Conservation (phyloP, 441 rosid species). For the Gossypium trilobum region DNA sequence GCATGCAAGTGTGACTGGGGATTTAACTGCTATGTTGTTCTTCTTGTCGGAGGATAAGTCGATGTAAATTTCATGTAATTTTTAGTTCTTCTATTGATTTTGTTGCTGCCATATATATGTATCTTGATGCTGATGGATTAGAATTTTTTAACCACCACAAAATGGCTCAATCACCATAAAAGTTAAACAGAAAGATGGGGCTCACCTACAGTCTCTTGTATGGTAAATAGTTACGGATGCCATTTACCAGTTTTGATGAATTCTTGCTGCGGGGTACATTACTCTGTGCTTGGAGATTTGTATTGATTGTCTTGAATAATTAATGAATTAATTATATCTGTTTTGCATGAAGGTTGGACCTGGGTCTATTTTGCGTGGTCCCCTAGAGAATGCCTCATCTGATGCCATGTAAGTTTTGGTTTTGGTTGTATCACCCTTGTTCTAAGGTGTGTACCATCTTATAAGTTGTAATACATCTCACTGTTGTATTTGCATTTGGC, state of each 20-base stretch:
- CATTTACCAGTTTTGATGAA: background rate
- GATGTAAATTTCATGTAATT: background rate
- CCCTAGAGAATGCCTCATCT: constrained; percentile 67
- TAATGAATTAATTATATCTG: constrained; percentile 5
- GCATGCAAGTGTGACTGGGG: background rate
- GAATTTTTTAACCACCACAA: background rate
- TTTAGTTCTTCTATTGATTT: background rate
- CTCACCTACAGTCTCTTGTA: background rate
- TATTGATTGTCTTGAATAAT: constrained; percentile 1
- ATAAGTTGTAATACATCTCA: constrained; percentile 3
- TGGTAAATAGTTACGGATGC: background rate
- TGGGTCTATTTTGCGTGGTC: constrained; percentile 87
- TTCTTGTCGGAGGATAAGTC: background rate
- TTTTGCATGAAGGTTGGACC: constrained; percentile 69
- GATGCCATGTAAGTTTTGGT: constrained; percentile 69
- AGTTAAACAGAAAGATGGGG: background rate
- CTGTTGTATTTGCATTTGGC: constrained; percentile 15
- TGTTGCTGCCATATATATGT: background rate
- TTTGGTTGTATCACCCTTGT: constrained; percentile 3
- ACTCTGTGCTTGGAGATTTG: background rate
- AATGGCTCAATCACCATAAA: background rate
- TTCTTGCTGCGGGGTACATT: background rate
- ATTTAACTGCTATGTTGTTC: background rate
- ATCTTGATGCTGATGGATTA: background rate
- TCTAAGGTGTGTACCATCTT: constrained; percentile 1